Percentiles rank a stretch among this genome's conserved stretches.
These are phyloP conservation scores for Scedosporium minutisporum DNA, from an alignment of 2,329 filamentous ascomycete genomes.

Conservation along the genomic window DNA sequence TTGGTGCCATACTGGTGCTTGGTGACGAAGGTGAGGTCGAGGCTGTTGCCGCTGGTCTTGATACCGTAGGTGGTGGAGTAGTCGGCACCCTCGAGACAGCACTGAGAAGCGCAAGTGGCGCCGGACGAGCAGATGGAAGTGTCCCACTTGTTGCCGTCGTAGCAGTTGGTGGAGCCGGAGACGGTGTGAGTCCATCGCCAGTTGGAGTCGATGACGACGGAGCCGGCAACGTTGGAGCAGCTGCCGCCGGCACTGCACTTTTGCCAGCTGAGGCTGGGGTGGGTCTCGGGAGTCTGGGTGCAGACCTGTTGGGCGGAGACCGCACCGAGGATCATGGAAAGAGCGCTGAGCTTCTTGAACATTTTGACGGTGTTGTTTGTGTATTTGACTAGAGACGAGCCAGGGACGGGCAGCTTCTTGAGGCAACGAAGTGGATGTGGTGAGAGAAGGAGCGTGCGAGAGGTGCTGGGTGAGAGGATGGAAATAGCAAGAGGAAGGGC, in stretches of 20 bases:
- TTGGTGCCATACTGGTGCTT: conserved; percentile 36
- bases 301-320: conserved; percentile 42
- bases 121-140: conserved; percentile 29
- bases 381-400: not conserved
- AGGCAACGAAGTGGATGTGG: not conserved
- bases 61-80: conserved; percentile 44
- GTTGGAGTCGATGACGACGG: conserved; percentile 49
- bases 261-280: conserved; percentile 44
- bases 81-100: conserved; percentile 44
- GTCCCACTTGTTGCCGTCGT: conserved; percentile 42
- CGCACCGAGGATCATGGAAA: conserved; percentile 30
- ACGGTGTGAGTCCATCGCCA: conserved; percentile 51
- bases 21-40: conserved; percentile 50
- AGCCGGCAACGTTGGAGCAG: conserved; percentile 39
- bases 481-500: not conserved
- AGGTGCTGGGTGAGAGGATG: not conserved
- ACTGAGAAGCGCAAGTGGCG: conserved; percentile 34
- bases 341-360: conserved; percentile 16
- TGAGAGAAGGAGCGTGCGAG: not conserved
- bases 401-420: not conserved
- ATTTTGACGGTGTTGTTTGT: conserved; percentile 6
- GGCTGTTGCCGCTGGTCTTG: conserved; percentile 37
- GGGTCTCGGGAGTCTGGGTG: conserved; percentile 34
- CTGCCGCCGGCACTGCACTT: conserved; percentile 39
- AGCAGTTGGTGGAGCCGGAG: conserved; percentile 43